Conservation (phyloP, 1,284 basidiomycete genomes). For the Lentinula novae-zelandiae region DNA sequence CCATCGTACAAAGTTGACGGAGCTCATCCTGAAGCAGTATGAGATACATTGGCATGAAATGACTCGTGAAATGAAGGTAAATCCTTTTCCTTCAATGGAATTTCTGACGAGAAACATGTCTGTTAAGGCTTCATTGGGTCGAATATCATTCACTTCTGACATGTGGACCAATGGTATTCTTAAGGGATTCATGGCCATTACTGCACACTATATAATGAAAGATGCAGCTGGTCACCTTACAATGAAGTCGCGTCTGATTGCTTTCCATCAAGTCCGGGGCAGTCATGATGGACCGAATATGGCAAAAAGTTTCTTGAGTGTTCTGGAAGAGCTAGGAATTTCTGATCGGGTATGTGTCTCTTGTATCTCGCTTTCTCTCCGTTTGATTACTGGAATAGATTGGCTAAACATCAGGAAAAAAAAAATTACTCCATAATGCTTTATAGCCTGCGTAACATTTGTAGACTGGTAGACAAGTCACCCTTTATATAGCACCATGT, state of each 20-base stretch:
- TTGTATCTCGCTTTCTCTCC: not conserved
- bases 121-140: too few relatives aligned
- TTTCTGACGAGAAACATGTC: too few relatives aligned
- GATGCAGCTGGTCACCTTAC: too few relatives aligned
- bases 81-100: conserved; percentile 13
- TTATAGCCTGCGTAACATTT: too few relatives aligned
- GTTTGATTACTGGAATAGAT: too few relatives aligned
- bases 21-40: conserved; percentile 20
- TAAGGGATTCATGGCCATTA: conserved; percentile 22
- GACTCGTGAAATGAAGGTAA: conserved; percentile 14
- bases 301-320: conserved; percentile 14
- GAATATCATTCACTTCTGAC: conserved; percentile 15
- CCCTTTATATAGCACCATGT: too few relatives aligned
- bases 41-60: conserved; percentile 18
- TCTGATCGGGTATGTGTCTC: not conserved
- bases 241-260: conserved; percentile 14
- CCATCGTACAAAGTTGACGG: conserved; percentile 16
- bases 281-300: conserved; percentile 17
- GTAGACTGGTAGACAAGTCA: too few relatives aligned
- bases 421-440: too few relatives aligned
- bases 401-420: too few relatives aligned
- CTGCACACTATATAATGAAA: conserved; percentile 10
- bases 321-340: conserved; percentile 15
- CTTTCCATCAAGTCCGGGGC: conserved; percentile 19
- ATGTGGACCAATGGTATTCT: conserved; percentile 22